Base-by-base conservation (phyloP, 208 protist species). In the Acanthamoeba sp. region DNA sequence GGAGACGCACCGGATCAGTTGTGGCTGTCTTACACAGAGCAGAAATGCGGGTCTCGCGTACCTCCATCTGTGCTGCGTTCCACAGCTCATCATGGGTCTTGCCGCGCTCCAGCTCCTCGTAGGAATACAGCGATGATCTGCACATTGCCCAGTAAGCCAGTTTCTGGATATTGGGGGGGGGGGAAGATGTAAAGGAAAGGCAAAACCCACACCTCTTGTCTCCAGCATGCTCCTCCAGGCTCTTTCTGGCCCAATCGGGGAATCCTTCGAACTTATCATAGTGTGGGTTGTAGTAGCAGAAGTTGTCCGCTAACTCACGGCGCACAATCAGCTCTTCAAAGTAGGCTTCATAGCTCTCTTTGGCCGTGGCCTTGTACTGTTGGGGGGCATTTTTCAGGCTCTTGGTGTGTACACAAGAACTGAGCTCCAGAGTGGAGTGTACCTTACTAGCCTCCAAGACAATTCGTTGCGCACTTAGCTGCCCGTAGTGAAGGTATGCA, bases 241-340 rank as follows among this genome's bases (percentile, higher is more conserved):
- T 93, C 34, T 94, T 93, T 2, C 71, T 59, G 18, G 96, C 96
- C 96, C 96, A 97, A 18, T 52, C 71, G 20, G 94, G 84, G 12
- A 90, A 76, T 27, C 94, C 96, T 22, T 95, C 93, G 45, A 97
- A 88, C 6, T 38, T 84, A 62, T 97, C 95, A 57, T 96, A 96
- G 36, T 95, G 18, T 12, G 38, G 90, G 32, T 97, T 95, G 94
- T 97, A 97, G 85, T 66, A 95, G 90, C 96, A 97, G 82, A 95
- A 97, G 93, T 97, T 97, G 52, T 97, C 96, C 18, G 93, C 40
- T 2, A 97, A 82, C 93, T 97, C 96, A 64, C 96, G 89, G 9
- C 96, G 69, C 22, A 97, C 95, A 1, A 97, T 29, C 22, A 95
- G 34, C 90, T 97, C 95, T 84, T 97, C 96, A 32, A 96, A n/a